Evolutionary conservation across 805 yeast genomes (phyloP).

Genomic region (Wickerhamiella spandovensis): DNA sequence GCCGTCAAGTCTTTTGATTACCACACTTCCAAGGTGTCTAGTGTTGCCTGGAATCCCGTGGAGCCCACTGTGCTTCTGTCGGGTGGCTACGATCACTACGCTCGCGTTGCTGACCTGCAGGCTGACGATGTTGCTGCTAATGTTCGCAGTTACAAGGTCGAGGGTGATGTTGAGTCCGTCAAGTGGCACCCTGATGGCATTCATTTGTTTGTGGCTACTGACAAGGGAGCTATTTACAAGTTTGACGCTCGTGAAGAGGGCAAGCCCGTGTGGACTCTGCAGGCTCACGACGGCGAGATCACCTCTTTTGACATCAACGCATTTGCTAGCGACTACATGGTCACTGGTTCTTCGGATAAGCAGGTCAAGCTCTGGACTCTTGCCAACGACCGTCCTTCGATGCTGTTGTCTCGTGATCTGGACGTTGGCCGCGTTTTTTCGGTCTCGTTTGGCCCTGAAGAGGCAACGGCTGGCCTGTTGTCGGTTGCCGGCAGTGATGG

Average conservation of each 20-base stretch:
- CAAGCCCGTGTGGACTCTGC: conserved; percentile 81
- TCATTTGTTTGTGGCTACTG: conserved; percentile 75
- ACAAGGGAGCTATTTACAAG: conserved; percentile 75
- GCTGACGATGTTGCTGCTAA: conserved; percentile 43
- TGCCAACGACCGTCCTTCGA: conserved; percentile 49
- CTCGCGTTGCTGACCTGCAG: conserved; percentile 69
- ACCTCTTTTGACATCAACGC: conserved; percentile 63
- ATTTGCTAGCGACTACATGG: conserved; percentile 56
- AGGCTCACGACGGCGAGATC: conserved; percentile 93
- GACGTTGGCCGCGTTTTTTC: conserved; percentile 88
- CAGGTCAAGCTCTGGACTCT: conserved; percentile 79
- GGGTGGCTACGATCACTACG: conserved; percentile 84
- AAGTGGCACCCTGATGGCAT: conserved; percentile 50
- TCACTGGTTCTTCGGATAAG: conserved; percentile 84
- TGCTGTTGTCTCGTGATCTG: conserved; percentile 83
- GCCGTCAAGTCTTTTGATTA: conserved; percentile 71
- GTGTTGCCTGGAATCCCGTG: conserved; percentile 70
- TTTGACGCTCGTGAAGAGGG: conserved; percentile 65
- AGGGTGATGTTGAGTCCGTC: conserved; percentile 77
- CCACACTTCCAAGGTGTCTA: conserved; percentile 73
- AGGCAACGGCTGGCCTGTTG: conserved; percentile 72
- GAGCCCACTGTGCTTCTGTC: conserved; percentile 47
- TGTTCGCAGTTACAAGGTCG: conserved; percentile 45
- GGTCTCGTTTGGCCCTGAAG: conserved; percentile 72
- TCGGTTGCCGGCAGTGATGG: conserved; percentile 79